phyloP scores from a whole-genome alignment of 108 stramenopile species.

The Craspedostauros australis region DNA sequence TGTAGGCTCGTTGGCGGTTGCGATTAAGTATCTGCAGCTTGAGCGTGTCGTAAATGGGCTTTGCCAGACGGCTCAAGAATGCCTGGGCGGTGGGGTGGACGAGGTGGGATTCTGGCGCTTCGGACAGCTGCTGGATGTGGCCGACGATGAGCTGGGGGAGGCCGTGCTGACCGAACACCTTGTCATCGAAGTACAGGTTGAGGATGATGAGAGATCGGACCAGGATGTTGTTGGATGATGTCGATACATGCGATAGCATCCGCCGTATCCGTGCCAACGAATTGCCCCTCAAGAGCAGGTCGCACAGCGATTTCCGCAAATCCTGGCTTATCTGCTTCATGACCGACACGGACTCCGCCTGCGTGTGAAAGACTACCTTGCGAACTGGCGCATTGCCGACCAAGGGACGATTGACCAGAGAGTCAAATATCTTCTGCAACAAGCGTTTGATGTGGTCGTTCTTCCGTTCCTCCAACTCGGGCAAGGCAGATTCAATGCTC shows the following conservation, averaged over 20 bases:
- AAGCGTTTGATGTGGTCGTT: too few species aligned
- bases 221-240: constrained; percentile 52
- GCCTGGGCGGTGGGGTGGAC: constrained; percentile 10
- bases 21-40: constrained; percentile 62
- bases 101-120: constrained; percentile 35
- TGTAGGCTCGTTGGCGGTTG: constrained; percentile 65
- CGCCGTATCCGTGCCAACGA: constrained; percentile 47
- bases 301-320: constrained; percentile 64
- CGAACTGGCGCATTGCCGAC: constrained; percentile 74
- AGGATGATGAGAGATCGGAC: constrained; percentile 64
- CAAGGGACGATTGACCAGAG: constrained; percentile 59
- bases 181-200: constrained; percentile 81
- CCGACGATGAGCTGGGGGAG: constrained; percentile 41
- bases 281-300: constrained; percentile 40
- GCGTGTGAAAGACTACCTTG: constrained; percentile 34
- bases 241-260: constrained; percentile 45
- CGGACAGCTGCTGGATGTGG: constrained; percentile 50
- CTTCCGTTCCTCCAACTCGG: too few species aligned
- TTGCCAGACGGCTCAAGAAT: constrained; percentile 58
- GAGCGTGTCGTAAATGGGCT: constrained; percentile 75
- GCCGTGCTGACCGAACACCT: constrained; percentile 58
- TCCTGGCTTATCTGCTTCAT: constrained; percentile 38
- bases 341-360: constrained; percentile 24
- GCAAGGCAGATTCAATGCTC: too few species aligned
- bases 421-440: constrained; percentile 50